A percentile compares a stretch with the other conserved stretches of the same genome.
Conservation (phyloP, 1,139 yeast species). For the Kodamaea arcana region DNA sequence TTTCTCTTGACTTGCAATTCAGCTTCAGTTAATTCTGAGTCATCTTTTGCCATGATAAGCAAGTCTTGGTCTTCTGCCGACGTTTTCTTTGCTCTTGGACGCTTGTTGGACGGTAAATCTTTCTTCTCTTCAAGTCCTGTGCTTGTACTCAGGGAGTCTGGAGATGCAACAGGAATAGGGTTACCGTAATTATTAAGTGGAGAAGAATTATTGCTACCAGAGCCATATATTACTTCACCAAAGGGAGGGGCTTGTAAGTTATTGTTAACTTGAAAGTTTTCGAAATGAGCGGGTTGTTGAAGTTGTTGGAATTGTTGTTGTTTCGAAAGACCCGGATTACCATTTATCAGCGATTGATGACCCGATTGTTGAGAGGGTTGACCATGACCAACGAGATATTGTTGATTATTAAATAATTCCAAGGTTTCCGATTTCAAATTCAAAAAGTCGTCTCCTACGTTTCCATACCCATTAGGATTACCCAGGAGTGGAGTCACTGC, state of each 20-base stretch:
- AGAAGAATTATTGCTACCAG: conserved; percentile 10
- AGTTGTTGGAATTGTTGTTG: conserved; percentile 4
- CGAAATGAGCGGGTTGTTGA: background rate
- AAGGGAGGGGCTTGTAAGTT: conserved; percentile 1
- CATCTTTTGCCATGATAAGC: conserved; percentile 35
- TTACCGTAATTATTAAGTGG: conserved; percentile 5
- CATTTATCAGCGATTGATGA: background rate
- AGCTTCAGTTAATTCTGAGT: conserved; percentile 42
- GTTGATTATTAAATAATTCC: conserved; percentile 4
- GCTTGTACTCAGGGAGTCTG: conserved; percentile 8
- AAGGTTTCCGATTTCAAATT: conserved; percentile 3
- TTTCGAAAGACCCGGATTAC: background rate
- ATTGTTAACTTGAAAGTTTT: conserved; percentile 6
- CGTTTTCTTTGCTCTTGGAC: conserved; percentile 22
- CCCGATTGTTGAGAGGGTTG: background rate
- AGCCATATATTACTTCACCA: conserved; percentile 5
- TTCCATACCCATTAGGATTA: background rate
- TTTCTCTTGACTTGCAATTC: conserved; percentile 56
- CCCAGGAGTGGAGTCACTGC: background rate
- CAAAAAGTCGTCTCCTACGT: conserved; percentile 3
- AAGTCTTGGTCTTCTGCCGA: conserved; percentile 37
- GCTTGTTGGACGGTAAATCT: conserved; percentile 2
- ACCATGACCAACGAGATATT: conserved; percentile 1
- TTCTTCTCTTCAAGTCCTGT: conserved; percentile 6
- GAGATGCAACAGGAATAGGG: conserved; percentile 8